These are phyloP conservation scores for Penicillium corylophilum DNA, from an alignment of 2,329 filamentous ascomycete species.

Conservation along the genomic window DNA sequence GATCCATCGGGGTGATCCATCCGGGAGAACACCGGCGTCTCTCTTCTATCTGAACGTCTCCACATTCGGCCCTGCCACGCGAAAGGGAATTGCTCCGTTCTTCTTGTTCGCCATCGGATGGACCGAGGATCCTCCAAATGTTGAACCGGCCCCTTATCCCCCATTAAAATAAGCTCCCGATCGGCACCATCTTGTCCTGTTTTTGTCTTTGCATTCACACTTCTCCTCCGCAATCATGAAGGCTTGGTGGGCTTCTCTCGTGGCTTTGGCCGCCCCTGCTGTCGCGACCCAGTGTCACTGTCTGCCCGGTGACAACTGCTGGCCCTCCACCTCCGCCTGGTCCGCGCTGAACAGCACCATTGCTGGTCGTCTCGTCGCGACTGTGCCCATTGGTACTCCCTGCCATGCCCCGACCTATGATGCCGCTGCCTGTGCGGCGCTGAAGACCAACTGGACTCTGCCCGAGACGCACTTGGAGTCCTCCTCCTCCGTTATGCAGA, in stretches of 20 bases:
- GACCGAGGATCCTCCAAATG: neutral
- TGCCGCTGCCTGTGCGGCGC: constrained; percentile 17
- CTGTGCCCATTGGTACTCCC: constrained; percentile 39
- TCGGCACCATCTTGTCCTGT: constrained; percentile 6
- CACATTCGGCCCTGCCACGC: neutral
- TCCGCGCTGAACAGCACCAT: constrained; percentile 37
- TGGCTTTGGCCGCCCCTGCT: constrained; percentile 15
- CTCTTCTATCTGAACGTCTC: too few relatives aligned
- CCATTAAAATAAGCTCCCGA: constrained; percentile 1
- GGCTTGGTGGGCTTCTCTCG: constrained; percentile 17
- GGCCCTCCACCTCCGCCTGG: constrained; percentile 37
- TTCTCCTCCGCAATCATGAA: constrained; percentile 24
- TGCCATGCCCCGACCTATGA: constrained; percentile 35
- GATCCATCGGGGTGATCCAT: neutral
- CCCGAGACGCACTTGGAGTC: constrained; percentile 28
- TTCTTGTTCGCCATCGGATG: neutral
- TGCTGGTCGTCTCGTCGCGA: constrained; percentile 38
- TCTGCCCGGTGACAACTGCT: constrained; percentile 39
- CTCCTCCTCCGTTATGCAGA: constrained; percentile 35
- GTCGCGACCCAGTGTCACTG: constrained; percentile 21
- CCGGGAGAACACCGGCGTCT: neutral
- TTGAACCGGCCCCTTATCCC: neutral
- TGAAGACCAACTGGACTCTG: constrained; percentile 27
- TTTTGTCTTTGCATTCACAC: neutral
- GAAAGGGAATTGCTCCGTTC: constrained; percentile 27